Conservation (phyloP, 1,284 basidiomycete genomes). For the Flammula alnicola region DNA sequence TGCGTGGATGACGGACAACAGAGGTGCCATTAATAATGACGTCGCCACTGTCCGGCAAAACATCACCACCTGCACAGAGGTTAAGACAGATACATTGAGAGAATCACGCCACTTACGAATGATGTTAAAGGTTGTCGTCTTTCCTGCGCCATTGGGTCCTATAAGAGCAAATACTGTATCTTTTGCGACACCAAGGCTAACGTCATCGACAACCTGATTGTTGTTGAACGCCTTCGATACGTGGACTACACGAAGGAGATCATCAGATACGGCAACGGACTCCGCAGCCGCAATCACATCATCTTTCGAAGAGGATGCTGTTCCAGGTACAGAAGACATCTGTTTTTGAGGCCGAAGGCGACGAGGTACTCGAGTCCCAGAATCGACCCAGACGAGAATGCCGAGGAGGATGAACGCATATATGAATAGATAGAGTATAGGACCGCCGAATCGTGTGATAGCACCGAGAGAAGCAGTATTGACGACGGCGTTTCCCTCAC, state of each 20-base stretch:
- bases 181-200: conserved; percentile 68
- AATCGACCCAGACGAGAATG: conserved; percentile 44
- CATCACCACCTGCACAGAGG: conserved; percentile 18
- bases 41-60: conserved; percentile 62
- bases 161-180: conserved; percentile 76
- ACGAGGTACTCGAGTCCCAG: conserved; percentile 35
- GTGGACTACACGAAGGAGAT: conserved; percentile 65
- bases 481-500: conserved; percentile 57
- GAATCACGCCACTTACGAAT: conserved; percentile 56
- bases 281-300: conserved; percentile 43
- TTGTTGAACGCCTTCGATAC: conserved; percentile 66
- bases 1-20: conserved; percentile 61
- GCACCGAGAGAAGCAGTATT: conserved; percentile 52
- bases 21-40: conserved; percentile 69
- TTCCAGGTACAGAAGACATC: conserved; percentile 12
- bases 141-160: conserved; percentile 83
- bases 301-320: conserved; percentile 21
- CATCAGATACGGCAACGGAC: conserved; percentile 50
- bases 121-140: conserved; percentile 80
- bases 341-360: conserved; percentile 16
- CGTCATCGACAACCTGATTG: conserved; percentile 72
- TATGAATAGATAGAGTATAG: conserved; percentile 75
- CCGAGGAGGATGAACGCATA: conserved; percentile 37
- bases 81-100: conserved; percentile 49
- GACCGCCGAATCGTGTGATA: conserved; percentile 72